Evolutionary conservation across 305 asterid genomes (phyloP), one percentile per base, ranked within the genome.

Genomic region (Striga hermonthica): DNA sequence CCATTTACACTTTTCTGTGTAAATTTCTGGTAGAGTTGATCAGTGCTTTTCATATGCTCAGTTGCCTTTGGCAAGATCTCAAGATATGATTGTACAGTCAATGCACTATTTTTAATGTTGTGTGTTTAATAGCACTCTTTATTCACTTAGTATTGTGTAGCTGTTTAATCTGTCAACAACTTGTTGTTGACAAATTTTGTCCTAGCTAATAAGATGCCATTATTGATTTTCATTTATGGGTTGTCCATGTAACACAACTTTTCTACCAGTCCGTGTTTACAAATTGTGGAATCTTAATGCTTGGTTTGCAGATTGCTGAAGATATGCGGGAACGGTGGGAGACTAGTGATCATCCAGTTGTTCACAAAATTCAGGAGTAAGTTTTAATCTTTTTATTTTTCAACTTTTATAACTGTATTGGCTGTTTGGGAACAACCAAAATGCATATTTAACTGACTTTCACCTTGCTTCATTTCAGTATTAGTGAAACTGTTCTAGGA

Each of bases 301-400:
- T 34, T 72, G 37, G 22, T 58, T 71, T 77, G 61, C 84, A 93
- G 99, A 79, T 93, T 69, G 97, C 92, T 3, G 99, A 88, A 76
- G 97, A 93, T 68, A 74, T 90, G 81, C 61, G 88, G 60, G 99
- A 88, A 87, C 86, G 86, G 74, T 93, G 97, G 95, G 97, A 93
- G 72, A 90, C 97, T 11, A 90, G 95, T 71, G 99, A 93, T 76
- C 89, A 85, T 78, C 97, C 96, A 67, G 82, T 86, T 60, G 96
- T 93, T 74, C 88, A 86, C 84, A 93, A 93, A 81, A 83, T 93
- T 71, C 97, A 93, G 66, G 96, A 88, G 99, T 93, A 82, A 47
- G 80, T 62, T 45, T 35, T 60, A 2, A 28, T 72, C 65, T 60
- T 74, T 31, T 40, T 54, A 4, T 11, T 55, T 37, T 58, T 38